phyloP scores from a whole-genome alignment of 1,139 yeast genomes.

The Casaregolazyma suthepensis region DNA sequence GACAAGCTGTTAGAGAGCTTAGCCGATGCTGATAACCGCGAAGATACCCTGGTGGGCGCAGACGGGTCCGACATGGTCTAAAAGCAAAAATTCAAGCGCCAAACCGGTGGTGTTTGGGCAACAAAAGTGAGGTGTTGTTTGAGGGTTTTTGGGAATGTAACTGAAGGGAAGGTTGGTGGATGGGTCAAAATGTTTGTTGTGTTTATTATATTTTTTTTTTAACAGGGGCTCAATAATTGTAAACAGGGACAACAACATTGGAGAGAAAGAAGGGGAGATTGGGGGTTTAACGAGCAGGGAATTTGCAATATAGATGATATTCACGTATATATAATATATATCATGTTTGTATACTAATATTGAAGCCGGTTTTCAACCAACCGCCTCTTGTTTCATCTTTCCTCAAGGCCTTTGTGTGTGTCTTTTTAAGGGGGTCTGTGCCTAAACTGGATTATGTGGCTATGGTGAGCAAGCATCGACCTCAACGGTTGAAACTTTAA shows the following conservation, averaged over 20 bases:
- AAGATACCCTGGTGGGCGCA: slow-evolving; percentile 24
- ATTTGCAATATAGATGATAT: background rate
- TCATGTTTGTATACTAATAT: background rate
- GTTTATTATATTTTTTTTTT: background rate
- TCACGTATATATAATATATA: too few species aligned
- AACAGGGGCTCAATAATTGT: background rate
- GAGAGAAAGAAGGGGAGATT: background rate
- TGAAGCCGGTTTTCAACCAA: background rate
- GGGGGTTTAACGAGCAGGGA: background rate
- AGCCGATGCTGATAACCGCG: slow-evolving; percentile 25
- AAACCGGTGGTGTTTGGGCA: background rate
- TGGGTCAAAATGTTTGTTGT: background rate
- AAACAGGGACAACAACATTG: background rate
- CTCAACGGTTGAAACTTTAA: background rate
- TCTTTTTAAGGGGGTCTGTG: background rate
- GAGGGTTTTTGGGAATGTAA: background rate
- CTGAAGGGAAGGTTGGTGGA: too few species aligned
- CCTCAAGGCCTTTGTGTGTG: background rate
- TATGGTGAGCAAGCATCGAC: background rate
- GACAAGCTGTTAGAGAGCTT: slow-evolving; percentile 23
- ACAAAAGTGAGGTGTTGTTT: background rate
- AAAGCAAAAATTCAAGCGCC: background rate
- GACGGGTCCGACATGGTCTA: slow-evolving; percentile 13
- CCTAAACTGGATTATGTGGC: background rate
- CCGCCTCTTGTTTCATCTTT: background rate